Conservation (phyloP, 2,329 filamentous ascomycete species). For the Neonectria hederae region DNA sequence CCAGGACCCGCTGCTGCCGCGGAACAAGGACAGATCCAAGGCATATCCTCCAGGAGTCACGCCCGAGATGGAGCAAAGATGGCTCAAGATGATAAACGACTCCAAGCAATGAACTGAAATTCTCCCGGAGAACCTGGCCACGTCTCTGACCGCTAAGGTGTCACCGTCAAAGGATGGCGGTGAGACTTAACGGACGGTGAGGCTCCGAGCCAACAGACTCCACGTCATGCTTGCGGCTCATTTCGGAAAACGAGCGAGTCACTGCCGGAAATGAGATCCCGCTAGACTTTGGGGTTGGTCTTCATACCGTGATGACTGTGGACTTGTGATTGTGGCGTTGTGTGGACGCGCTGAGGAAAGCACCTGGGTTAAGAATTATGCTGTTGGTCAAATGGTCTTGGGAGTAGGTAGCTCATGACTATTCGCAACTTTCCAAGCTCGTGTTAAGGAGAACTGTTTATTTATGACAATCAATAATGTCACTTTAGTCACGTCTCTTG, state of each 20-base stretch:
- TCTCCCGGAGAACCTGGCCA: neutral
- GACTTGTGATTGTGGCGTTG: neutral
- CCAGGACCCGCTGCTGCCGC: constrained; percentile 57
- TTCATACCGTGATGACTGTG: neutral
- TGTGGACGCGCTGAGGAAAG: neutral
- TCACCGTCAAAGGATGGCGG: constrained; percentile 2
- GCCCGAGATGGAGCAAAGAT: constrained; percentile 51
- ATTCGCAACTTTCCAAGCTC: too few relatives aligned
- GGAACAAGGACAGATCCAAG: constrained; percentile 45
- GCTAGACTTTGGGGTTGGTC: neutral
- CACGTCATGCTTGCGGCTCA: constrained; percentile 1
- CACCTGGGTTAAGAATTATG: neutral
- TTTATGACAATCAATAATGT: neutral
- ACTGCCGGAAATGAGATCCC: neutral
- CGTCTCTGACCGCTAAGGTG: neutral
- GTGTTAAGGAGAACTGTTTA: neutral
- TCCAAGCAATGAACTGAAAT: constrained; percentile 18
- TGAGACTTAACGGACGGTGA: constrained; percentile 12
- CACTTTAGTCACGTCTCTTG: neutral
- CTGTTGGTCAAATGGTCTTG: neutral
- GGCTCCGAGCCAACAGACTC: constrained; percentile 9
- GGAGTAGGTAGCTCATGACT: neutral
- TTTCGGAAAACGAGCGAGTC: constrained; percentile 1
- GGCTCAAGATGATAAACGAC: constrained; percentile 48
- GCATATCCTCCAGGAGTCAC: constrained; percentile 53